Percentiles rank a stretch among this genome's conserved stretches.
phyloP scores from a whole-genome alignment of 805 yeast genomes.

The Ogataea dorogensis region DNA sequence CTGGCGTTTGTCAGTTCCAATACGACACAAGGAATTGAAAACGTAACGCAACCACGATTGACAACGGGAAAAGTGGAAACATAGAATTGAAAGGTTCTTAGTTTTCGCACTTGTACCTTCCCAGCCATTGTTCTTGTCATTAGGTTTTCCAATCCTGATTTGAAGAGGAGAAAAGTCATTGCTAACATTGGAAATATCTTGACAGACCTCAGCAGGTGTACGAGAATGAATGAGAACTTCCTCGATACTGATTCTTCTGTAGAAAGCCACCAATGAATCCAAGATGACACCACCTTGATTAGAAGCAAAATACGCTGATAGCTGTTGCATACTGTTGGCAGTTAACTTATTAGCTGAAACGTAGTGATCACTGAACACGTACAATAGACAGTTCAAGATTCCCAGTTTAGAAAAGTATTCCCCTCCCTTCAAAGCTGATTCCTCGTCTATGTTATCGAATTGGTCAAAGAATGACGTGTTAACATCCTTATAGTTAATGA shows the following conservation, averaged over 20 bases:
- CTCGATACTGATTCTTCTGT: conserved; percentile 53
- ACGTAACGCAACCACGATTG: conserved; percentile 41
- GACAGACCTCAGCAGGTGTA: conserved; percentile 48
- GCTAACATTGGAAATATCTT: conserved; percentile 36
- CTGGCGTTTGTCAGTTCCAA: conserved; percentile 41
- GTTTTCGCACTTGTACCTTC: conserved; percentile 55
- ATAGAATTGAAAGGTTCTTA: conserved; percentile 59
- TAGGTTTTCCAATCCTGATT: conserved; percentile 44
- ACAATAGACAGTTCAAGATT: conserved; percentile 44
- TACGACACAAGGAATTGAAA: conserved; percentile 30
- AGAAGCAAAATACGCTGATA: conserved; percentile 41
- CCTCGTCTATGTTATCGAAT: conserved; percentile 29
- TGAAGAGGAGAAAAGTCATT: conserved; percentile 40
- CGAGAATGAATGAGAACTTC: conserved; percentile 50
- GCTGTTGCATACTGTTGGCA: conserved; percentile 41
- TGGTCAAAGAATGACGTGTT: conserved; percentile 38
- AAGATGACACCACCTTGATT: conserved; percentile 43
- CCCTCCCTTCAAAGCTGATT: conserved; percentile 32
- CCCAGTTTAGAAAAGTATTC: conserved; percentile 37
- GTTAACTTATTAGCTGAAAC: conserved; percentile 52
- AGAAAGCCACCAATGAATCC: conserved; percentile 42
- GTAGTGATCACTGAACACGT: conserved; percentile 54
- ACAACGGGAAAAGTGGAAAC: conserved; percentile 49
- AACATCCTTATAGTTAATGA: conserved; percentile 30
- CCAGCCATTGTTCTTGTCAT: conserved; percentile 33